Evolutionary conservation across 1,284 basidiomycete genomes (phyloP).

Genomic region (Microbotryomycetes sp.): DNA sequence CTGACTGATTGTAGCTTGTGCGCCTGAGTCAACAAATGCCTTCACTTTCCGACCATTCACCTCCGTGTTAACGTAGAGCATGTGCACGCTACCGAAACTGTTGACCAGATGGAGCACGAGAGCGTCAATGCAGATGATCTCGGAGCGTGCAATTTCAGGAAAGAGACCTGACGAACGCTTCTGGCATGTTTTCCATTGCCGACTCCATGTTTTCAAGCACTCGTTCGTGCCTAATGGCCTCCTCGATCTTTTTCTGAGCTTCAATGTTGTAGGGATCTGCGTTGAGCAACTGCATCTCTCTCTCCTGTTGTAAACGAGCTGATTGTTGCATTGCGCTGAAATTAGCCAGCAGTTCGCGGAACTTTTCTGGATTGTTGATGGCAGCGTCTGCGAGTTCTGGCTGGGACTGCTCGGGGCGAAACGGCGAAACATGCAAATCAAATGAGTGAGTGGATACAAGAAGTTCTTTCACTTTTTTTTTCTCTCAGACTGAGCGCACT

Average conservation of each 20-base stretch:
- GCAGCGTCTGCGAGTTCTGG: slow-evolving; percentile 74
- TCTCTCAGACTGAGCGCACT: slow-evolving; percentile 47
- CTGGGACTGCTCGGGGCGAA: slow-evolving; percentile 51
- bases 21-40: slow-evolving; percentile 96
- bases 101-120: too few relatives aligned
- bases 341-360: slow-evolving; percentile 55
- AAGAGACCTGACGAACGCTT: slow-evolving; percentile 10
- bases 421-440: slow-evolving; percentile 2
- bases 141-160: slow-evolving; percentile 8
- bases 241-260: slow-evolving; percentile 84
- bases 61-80: slow-evolving; percentile 82
- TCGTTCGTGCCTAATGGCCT: slow-evolving; percentile 81
- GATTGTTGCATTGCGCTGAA: slow-evolving; percentile 33
- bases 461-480: slow-evolving; percentile 25
- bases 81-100: slow-evolving; percentile 81
- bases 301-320: slow-evolving; percentile 50
- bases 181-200: slow-evolving; percentile 59
- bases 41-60: slow-evolving; percentile 86
- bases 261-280: slow-evolving; percentile 57
- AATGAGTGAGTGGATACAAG: slow-evolving; percentile 17
- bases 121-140: too few relatives aligned
- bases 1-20: slow-evolving; percentile 92
- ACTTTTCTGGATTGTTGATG: slow-evolving; percentile 59
- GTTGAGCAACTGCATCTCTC: slow-evolving; percentile 43
- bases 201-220: slow-evolving; percentile 83